Evolutionary conservation across 345 rosid genomes (phyloP).

Genomic region (Erysimum cheiranthoides): DNA sequence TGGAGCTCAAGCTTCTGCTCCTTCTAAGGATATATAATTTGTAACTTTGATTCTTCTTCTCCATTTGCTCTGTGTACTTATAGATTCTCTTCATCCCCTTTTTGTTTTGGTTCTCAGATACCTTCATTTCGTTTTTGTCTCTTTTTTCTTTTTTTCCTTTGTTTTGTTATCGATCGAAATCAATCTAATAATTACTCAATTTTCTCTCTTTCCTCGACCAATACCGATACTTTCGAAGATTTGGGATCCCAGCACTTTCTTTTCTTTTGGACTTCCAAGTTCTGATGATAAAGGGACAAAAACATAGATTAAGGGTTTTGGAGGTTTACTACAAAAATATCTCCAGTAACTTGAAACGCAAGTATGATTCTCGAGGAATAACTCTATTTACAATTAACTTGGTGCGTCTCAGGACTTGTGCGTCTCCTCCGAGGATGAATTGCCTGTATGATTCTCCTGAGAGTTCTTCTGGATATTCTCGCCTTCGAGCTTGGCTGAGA

Average conservation of each 20-base stretch:
- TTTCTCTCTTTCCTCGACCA: neutral
- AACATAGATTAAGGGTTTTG: neutral
- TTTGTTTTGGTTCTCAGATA: slow-evolving; percentile 22
- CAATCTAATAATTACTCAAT: slow-evolving; percentile 34
- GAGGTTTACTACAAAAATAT: slow-evolving; percentile 24
- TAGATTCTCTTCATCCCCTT: slow-evolving; percentile 25
- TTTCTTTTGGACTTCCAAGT: neutral
- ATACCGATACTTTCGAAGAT: neutral
- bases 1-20: slow-evolving; percentile 62
- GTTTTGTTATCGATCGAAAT: neutral
- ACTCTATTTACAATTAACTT: slow-evolving; percentile 31
- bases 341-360: slow-evolving; percentile 26
- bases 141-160: neutral
- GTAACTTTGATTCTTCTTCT: slow-evolving; percentile 28
- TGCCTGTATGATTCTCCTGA: slow-evolving; percentile 52
- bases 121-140: slow-evolving; percentile 24
- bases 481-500: slow-evolving; percentile 53
- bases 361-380: slow-evolving; percentile 34
- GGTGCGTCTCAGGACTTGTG: slow-evolving; percentile 49
- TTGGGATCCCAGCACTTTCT: neutral
- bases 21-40: slow-evolving; percentile 40
- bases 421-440: slow-evolving; percentile 61
- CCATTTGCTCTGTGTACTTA: slow-evolving; percentile 41
- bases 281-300: slow-evolving; percentile 1
- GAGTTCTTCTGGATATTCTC: slow-evolving; percentile 34